Percentiles rank a stretch among this genome's conserved stretches.
These are phyloP conservation scores for Gymnopilus dilepis DNA, from an alignment of 768 basidiomycete genomes.

Conservation along the genomic window DNA sequence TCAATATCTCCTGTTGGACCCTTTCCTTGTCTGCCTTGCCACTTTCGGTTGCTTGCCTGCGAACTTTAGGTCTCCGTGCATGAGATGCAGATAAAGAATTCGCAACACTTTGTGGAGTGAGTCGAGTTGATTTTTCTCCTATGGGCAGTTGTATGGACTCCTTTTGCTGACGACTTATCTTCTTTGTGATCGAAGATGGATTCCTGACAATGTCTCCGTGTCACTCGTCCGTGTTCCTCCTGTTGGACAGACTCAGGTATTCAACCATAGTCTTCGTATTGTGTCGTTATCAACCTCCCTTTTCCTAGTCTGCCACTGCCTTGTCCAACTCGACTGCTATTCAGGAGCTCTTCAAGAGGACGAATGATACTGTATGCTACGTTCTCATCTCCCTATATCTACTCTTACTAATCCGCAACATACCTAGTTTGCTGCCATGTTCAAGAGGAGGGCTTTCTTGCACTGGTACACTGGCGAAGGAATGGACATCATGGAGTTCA, in stretches of 20 bases:
- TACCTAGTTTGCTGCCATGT: conserved; percentile 77
- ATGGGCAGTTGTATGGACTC: not conserved
- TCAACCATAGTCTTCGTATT: conserved; percentile 22
- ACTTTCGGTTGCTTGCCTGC: conserved; percentile 5
- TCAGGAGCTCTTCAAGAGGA: conserved; percentile 86
- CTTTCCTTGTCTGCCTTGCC: conserved; percentile 19
- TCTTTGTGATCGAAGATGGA: conserved; percentile 61
- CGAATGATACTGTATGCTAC: conserved; percentile 56
- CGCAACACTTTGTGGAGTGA: conserved; percentile 80
- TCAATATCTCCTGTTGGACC: conserved; percentile 22
- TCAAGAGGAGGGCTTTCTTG: conserved; percentile 82
- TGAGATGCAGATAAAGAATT: conserved; percentile 78
- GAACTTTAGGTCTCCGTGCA: conserved; percentile 62
- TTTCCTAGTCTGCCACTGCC: conserved; percentile 64
- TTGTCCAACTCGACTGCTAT: conserved; percentile 83
- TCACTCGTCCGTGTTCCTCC: conserved; percentile 85
- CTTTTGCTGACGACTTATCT: not conserved
- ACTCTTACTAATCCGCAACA: not conserved
- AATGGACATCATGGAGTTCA: conserved; percentile 88
- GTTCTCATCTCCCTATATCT: not conserved
- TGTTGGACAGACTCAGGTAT: conserved; percentile 73
- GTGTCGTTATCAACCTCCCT: conserved; percentile 8
- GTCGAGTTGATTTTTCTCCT: conserved; percentile 27
- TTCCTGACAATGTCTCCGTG: conserved; percentile 88
- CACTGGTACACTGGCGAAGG: conserved; percentile 93